A percentile compares a stretch with the other conserved stretches of the same genome.
Evolutionary conservation across 306 rosid genomes (phyloP).

Genomic region (Cucurbita maxima): DNA sequence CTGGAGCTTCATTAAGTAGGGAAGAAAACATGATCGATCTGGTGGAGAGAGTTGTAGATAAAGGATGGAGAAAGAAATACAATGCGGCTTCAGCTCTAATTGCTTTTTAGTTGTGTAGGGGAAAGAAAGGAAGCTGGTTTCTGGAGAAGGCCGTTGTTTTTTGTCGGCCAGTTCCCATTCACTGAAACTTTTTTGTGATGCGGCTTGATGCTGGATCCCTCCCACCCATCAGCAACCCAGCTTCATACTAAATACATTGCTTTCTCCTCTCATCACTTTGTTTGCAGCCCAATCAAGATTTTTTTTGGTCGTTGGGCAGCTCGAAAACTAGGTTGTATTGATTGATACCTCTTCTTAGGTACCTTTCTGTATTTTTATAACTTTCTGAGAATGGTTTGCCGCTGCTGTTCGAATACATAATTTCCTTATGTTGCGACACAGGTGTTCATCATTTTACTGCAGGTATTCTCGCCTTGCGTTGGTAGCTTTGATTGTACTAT

Average conservation of each 20-base stretch:
- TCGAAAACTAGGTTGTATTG: background rate
- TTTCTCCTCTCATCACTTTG: background rate
- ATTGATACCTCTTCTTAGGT: background rate
- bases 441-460: background rate
- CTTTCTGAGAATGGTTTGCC: too few species aligned
- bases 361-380: too few species aligned
- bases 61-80: background rate
- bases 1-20: background rate
- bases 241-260: constrained; percentile 14
- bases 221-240: background rate
- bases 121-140: background rate
- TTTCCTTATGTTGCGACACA: background rate
- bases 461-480: background rate
- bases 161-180: background rate
- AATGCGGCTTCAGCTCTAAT: constrained; percentile 8
- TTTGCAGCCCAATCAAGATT: constrained; percentile 23
- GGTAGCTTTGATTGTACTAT: background rate
- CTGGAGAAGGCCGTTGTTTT: constrained; percentile 2
- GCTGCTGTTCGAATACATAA: background rate
- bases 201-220: background rate
- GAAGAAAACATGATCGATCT: background rate
- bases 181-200: background rate
- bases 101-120: background rate
- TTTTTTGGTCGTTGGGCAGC: constrained; percentile 37
- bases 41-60: constrained; percentile 1